Percentiles rank a stretch among this genome's conserved stretches.
Conservation (phyloP, 345 rosid species). For the Eucalyptus sp. region DNA sequence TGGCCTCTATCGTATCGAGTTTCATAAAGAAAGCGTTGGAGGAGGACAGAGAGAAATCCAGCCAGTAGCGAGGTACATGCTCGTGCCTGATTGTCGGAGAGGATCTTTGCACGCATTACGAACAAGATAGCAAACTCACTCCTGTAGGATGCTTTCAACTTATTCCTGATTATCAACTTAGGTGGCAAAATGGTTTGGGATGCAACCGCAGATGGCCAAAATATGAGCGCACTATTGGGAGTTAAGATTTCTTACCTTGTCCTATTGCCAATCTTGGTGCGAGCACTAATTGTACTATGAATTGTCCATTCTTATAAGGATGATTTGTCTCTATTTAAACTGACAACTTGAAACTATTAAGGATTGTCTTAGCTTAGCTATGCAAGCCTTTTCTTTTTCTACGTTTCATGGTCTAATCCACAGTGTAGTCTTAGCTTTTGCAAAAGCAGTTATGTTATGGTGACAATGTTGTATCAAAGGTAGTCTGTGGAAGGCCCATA, state of each 20-base stretch:
- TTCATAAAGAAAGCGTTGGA: slow-evolving; percentile 29
- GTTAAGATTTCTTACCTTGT: background rate
- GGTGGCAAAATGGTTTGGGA: background rate
- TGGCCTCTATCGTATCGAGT: slow-evolving; percentile 35
- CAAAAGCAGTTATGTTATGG: background rate
- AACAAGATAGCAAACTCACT: background rate
- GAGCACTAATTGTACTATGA: background rate
- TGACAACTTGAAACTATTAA: background rate
- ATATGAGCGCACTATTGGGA: background rate
- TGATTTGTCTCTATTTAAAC: background rate
- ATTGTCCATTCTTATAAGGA: background rate
- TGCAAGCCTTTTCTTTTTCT: background rate
- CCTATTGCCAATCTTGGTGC: background rate
- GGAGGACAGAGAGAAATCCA: background rate
- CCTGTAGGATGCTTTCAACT: background rate
- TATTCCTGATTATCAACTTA: background rate
- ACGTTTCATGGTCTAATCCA: background rate
- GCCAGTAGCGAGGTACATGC: background rate
- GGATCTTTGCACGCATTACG: background rate
- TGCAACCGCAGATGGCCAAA: background rate
- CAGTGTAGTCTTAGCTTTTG: background rate
- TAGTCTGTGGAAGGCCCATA: background rate
- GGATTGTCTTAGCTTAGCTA: background rate
- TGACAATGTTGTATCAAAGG: background rate
- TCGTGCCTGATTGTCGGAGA: background rate